A percentile compares a stretch with the other conserved stretches of the same genome.
These are phyloP conservation scores for Mycena leptocephala DNA, from an alignment of 768 basidiomycete genomes.

Conservation along the genomic window DNA sequence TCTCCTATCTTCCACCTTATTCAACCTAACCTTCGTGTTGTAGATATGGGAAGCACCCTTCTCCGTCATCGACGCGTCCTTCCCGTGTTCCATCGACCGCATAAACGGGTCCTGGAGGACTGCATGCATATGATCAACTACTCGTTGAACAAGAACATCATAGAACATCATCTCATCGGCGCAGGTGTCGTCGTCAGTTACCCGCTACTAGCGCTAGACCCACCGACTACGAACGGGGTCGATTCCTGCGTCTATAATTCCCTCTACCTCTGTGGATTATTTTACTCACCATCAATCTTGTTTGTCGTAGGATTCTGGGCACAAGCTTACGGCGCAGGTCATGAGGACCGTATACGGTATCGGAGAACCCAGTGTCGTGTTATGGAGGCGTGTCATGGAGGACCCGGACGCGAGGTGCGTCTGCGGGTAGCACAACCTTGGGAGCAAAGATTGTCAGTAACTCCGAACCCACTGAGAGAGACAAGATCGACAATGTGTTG, in stretches of 20 bases:
- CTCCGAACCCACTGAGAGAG: too few species aligned
- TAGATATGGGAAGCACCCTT: conserved; percentile 63
- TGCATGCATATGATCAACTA: conserved; percentile 74
- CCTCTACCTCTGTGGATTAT: too few species aligned
- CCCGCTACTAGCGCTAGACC: conserved; percentile 51
- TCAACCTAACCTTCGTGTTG: conserved; percentile 28
- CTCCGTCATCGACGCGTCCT: conserved; percentile 52
- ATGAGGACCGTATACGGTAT: too few species aligned
- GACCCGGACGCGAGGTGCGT: too few species aligned
- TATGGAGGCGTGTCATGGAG: too few species aligned
- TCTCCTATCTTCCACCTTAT: background rate
- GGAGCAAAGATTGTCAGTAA: too few species aligned
- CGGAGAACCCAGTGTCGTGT: too few species aligned
- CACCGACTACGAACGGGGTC: conserved; percentile 56
- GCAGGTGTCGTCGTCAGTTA: conserved; percentile 57
- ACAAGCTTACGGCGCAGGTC: too few species aligned
- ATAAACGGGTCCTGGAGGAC: conserved; percentile 51
- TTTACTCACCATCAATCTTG: too few species aligned
- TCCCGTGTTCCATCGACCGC: conserved; percentile 60
- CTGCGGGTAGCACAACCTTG: too few species aligned
- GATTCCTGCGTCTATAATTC: conserved; percentile 53
- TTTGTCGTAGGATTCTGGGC: too few species aligned
- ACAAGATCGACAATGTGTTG: background rate
- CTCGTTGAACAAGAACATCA: conserved; percentile 64
- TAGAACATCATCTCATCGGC: conserved; percentile 55